Evolutionary conservation across 1,139 yeast genomes (phyloP).

Genomic region (Kodamaea sp.): DNA sequence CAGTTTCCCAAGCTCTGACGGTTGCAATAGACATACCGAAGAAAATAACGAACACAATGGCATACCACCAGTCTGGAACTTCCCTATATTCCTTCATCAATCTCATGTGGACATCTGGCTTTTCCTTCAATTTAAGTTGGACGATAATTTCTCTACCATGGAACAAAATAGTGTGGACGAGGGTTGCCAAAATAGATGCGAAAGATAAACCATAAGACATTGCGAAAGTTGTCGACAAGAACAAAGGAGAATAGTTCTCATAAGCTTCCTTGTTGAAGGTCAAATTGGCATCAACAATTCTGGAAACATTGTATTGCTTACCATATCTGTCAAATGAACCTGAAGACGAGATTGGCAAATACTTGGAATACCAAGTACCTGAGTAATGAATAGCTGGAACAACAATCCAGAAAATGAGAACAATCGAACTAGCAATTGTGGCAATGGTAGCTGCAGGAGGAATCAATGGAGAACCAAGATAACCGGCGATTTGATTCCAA

Average conservation of each 20-base stretch:
- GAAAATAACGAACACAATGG: conserved; percentile 35
- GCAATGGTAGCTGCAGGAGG: conserved; percentile 61
- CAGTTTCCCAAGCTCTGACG: conserved; percentile 40
- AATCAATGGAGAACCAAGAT: conserved; percentile 61
- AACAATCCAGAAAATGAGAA: conserved; percentile 37
- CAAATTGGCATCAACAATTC: conserved; percentile 41
- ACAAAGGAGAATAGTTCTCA: conserved; percentile 53
- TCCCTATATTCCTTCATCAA: conserved; percentile 57
- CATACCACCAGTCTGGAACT: conserved; percentile 69
- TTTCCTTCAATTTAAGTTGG: conserved; percentile 41
- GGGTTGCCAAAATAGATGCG: conserved; percentile 59
- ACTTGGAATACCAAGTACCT: conserved; percentile 43
- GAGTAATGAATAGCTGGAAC: conserved; percentile 42
- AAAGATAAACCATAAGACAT: conserved; percentile 60
- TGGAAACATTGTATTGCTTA: conserved; percentile 31
- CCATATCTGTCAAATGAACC: conserved; percentile 39
- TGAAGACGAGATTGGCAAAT: conserved; percentile 41
- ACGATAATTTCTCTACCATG: conserved; percentile 52
- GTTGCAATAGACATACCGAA: conserved; percentile 41
- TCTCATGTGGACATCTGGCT: conserved; percentile 60
- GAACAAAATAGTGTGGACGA: conserved; percentile 52
- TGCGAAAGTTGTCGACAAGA: conserved; percentile 60
- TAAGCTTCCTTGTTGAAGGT: conserved; percentile 48
- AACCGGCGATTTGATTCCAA: conserved; percentile 50
- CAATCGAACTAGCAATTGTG: conserved; percentile 38